Conservation (phyloP, 495 filamentous ascomycete genomes). For the Neurospora sp. region DNA sequence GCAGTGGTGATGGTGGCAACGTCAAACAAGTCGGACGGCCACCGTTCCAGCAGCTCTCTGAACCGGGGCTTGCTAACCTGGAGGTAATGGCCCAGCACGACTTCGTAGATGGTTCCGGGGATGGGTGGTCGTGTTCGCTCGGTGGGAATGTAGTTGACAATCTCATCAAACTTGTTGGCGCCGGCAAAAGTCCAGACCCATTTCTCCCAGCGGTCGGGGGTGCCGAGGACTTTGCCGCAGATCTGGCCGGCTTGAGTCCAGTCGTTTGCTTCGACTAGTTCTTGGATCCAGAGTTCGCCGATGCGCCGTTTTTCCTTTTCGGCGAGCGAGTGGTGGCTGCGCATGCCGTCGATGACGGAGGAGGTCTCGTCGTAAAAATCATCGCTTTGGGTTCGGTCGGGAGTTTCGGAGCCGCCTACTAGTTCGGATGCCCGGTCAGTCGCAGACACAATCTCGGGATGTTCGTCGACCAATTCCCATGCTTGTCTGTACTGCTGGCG, state of each 20-base stretch:
- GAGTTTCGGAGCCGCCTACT: conserved; percentile 18
- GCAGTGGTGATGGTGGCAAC: conserved; percentile 54
- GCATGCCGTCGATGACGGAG: conserved; percentile 47
- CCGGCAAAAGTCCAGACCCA: conserved; percentile 88
- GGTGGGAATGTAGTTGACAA: conserved; percentile 71
- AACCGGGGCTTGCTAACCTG: conserved; percentile 56
- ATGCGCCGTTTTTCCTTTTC: conserved; percentile 88
- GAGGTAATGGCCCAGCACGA: conserved; percentile 78
- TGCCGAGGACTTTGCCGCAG: conserved; percentile 69
- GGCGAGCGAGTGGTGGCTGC: conserved; percentile 49
- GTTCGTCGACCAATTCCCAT: conserved; percentile 78
- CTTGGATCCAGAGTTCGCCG: conserved; percentile 85
- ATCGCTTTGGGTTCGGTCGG: conserved; percentile 40
- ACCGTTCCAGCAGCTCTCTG: conserved; percentile 67
- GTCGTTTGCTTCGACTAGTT: conserved; percentile 58
- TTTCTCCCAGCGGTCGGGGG: conserved; percentile 79
- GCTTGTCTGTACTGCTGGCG: conserved; percentile 70
- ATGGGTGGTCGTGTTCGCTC: conserved; percentile 65
- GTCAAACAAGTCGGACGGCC: conserved; percentile 80
- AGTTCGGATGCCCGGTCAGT: conserved; percentile 17
- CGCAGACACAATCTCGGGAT: conserved; percentile 59
- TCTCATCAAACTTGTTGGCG: conserved; percentile 76
- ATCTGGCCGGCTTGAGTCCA: conserved; percentile 71
- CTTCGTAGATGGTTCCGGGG: conserved; percentile 75
- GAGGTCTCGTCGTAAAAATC: conserved; percentile 75